phyloP scores from a whole-genome alignment of 805 yeast genomes.

The Cyberlindnera amylophila region DNA sequence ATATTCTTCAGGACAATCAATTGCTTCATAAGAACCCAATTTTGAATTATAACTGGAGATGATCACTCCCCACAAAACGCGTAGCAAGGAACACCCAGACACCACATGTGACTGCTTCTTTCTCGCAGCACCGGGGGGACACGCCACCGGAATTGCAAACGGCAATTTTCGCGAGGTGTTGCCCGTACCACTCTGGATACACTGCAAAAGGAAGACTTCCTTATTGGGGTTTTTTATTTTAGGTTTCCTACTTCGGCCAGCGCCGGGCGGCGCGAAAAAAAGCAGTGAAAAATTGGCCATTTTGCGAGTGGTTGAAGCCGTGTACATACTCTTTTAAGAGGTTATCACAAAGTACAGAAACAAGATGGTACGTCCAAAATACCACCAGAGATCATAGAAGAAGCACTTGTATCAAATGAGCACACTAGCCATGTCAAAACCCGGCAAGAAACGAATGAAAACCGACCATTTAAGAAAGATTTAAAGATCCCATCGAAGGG shows the following conservation, averaged over 20 bases:
- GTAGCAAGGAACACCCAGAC: slow-evolving; percentile 9
- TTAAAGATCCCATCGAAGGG: background rate
- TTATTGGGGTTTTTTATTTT: background rate
- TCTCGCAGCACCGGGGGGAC: slow-evolving; percentile 1
- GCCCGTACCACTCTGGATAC: slow-evolving; percentile 4
- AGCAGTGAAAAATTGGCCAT: slow-evolving; percentile 12
- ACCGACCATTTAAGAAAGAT: background rate
- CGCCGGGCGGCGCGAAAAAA: slow-evolving; percentile 3
- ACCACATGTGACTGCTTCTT: slow-evolving; percentile 14
- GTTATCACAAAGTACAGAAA: background rate
- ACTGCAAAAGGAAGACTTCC: background rate
- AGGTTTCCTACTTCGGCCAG: background rate
- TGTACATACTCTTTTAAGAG: background rate
- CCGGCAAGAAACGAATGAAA: background rate
- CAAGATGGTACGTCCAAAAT: slow-evolving; percentile 10
- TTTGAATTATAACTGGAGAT: too few relatives aligned
- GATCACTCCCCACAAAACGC: too few relatives aligned
- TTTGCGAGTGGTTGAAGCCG: background rate
- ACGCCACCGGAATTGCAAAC: slow-evolving; percentile 1
- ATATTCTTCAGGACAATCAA: too few relatives aligned
- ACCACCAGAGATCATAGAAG: background rate
- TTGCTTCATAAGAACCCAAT: too few relatives aligned
- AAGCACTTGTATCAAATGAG: background rate
- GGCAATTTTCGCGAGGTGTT: background rate
- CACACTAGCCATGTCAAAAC: background rate